Evolutionary conservation across 2,329 filamentous ascomycete genomes (phyloP), one percentile per base, ranked within the genome.

Genomic region (Sporothrix luriei): DNA sequence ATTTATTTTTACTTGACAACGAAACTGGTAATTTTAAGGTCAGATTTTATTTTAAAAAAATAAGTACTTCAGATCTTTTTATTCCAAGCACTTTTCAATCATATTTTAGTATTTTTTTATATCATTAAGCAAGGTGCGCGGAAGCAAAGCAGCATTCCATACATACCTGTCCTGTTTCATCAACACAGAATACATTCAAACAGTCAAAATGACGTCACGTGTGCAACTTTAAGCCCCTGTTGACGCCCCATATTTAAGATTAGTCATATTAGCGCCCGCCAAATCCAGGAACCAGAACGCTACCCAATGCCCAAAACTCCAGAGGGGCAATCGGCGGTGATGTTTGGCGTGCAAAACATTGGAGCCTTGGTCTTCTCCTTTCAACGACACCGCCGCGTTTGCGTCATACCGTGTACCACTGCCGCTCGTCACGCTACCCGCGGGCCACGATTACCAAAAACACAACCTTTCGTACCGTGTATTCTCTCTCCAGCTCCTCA

Each of bases 331-430:
- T 33, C 62, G 62, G 62, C 46, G 62, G 62, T 65, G 46, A 65
- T 65, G 46, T 46, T 51, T 65, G 66, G 66, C 24, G 66, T 54
- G 66, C 38, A 59, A 68, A 54, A 55, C 40, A 59, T 46, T 48
- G 66, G 51, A 49, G 49, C 29, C 43, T 68, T 68, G 33, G 38
- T 40, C 14, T n/a, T 10, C 40, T 46, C 54, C 38, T 68, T 29
- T 26, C 21, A 24, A 64, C 55, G 57, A 69, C 67, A 64, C 33
- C 66, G 33, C 67, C 24, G 67, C 48, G n/a, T 69, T 62, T 69
- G 57, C 67, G 67, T 64, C 57, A 64, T 69, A 69, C 55, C 48
- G 29, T n/a, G 48, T 69, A 55, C 48, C 57, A 64, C 67, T 52
- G 26, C 67, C 54, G 65, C 51, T 3, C 10, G 11, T 54, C 14